Percentiles rank a stretch among this genome's conserved stretches.
These are phyloP conservation scores for Xylaria sp. DNA, from an alignment of 2,329 filamentous ascomycete species.

Conservation along the genomic window DNA sequence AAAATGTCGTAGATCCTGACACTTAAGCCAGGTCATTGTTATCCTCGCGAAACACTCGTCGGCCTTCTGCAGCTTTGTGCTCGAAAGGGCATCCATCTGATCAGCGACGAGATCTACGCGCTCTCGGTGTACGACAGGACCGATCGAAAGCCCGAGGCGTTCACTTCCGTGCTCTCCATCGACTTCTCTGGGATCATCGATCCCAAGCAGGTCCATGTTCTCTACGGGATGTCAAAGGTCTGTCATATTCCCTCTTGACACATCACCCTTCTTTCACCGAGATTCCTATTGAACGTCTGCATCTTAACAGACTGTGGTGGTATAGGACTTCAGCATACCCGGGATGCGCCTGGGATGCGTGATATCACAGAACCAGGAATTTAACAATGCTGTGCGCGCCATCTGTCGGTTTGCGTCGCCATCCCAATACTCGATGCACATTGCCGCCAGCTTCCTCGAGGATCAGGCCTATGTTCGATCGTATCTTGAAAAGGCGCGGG, in stretches of 20 bases:
- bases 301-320: conserved; percentile 2
- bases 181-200: conserved; percentile 40
- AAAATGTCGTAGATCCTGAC: conserved; percentile 4
- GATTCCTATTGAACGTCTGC: too few relatives aligned
- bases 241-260: too few relatives aligned
- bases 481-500: conserved; percentile 37
- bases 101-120: conserved; percentile 44
- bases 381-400: conserved; percentile 39
- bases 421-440: conserved; percentile 42
- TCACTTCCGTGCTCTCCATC: conserved; percentile 38
- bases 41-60: conserved; percentile 39
- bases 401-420: conserved; percentile 41
- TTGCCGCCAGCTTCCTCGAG: conserved; percentile 41
- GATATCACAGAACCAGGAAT: conserved; percentile 39
- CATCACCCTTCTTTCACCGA: too few relatives aligned
- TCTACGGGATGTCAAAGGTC: conserved; percentile 45
- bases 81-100: conserved; percentile 42
- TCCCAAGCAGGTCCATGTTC: conserved; percentile 38
- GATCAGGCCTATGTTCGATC: conserved; percentile 35
- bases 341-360: conserved; percentile 43
- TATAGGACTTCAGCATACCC: conserved; percentile 38
- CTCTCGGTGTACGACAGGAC: conserved; percentile 37
- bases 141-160: conserved; percentile 32
- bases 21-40: conserved; percentile 37
- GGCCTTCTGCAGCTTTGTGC: conserved; percentile 41